Evolutionary conservation across 2,329 filamentous ascomycete species (phyloP).

Genomic region (Juglanconis oblonga): DNA sequence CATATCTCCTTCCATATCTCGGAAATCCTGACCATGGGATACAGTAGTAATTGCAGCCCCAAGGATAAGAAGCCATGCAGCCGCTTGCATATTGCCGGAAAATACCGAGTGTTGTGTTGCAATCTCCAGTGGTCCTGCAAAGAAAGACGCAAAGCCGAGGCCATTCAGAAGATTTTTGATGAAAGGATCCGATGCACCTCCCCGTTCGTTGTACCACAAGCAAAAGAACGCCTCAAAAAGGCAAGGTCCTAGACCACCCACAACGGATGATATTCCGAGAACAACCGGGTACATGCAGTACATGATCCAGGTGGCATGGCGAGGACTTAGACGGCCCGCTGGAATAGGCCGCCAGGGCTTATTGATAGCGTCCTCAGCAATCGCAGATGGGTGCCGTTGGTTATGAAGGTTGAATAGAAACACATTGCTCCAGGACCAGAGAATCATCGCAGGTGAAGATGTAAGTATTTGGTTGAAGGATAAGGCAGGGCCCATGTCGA

Average conservation of each 20-base stretch:
- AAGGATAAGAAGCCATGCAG: background rate
- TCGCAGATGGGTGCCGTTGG: no score
- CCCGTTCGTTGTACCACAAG: no score
- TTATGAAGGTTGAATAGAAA: no score
- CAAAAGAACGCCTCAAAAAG: no score
- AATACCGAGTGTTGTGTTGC: background rate
- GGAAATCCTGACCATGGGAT: background rate
- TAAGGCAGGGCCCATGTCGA: no score
- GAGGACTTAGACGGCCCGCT: background rate
- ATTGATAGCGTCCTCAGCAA: no score
- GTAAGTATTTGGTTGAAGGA: no score
- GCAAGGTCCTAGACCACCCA: no score
- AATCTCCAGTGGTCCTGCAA: background rate
- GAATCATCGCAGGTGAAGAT: no score
- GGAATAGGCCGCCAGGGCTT: no score
- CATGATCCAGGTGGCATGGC: background rate
- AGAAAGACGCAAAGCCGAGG: background rate
- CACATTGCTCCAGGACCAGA: no score
- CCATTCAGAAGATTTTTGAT: background rate
- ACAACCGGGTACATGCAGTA: constrained; percentile 1
- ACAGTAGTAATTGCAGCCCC: background rate
- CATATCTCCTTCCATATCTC: background rate
- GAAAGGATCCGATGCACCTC: background rate
- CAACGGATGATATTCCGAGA: background rate
- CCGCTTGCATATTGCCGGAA: no score